A percentile compares a stretch with the other conserved stretches of the same genome.
Evolutionary conservation across 306 rosid species (phyloP).

Genomic region (Malus orientalis): DNA sequence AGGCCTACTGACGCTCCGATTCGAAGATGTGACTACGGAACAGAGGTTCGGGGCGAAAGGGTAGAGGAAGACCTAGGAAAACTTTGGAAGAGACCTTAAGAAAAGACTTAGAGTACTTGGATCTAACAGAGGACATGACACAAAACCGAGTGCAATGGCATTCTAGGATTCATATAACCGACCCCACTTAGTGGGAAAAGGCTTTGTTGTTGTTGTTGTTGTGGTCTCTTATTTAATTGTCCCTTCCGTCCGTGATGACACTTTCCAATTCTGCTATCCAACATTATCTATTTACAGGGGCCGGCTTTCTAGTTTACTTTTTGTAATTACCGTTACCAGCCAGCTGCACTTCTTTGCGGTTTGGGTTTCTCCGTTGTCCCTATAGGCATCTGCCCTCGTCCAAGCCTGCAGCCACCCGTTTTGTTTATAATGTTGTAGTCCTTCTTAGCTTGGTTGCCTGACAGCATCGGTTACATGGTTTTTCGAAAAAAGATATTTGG

Average conservation of each 20-base stretch:
- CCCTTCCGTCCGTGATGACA: neutral
- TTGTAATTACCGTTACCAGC: neutral
- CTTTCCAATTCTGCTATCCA: neutral
- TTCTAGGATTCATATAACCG: too few species aligned
- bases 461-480: neutral
- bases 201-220: too few species aligned
- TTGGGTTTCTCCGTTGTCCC: neutral
- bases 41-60: too few species aligned
- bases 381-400: neutral
- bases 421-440: neutral
- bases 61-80: too few species aligned
- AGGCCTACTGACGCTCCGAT: too few species aligned
- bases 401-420: neutral
- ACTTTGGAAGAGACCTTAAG: too few species aligned
- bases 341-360: neutral
- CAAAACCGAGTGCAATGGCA: too few species aligned
- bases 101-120: too few species aligned
- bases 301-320: neutral
- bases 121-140: too few species aligned
- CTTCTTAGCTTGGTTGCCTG: neutral
- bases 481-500: neutral
- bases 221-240: neutral
- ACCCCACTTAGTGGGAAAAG: too few species aligned
- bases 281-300: neutral
- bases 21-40: too few species aligned